phyloP scores from a whole-genome alignment of 352 stramenopile genomes.

The Blastocystis sp. region DNA sequence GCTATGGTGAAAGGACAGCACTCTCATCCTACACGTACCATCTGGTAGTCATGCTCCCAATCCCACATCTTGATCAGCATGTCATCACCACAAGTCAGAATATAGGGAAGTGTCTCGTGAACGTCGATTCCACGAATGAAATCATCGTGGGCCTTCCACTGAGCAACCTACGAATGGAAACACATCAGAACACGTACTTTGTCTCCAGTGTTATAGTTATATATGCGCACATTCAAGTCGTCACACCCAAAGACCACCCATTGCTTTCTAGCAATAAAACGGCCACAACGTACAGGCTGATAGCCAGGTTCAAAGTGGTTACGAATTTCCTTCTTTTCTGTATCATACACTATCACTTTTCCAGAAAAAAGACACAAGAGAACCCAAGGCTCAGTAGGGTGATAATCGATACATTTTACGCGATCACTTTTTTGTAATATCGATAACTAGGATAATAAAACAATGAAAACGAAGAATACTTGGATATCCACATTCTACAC shows the following conservation, averaged over 20 bases:
- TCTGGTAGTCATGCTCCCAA: constrained; percentile 66
- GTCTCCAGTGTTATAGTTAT: constrained; percentile 99
- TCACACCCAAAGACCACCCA: constrained; percentile 78
- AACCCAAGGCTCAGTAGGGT: constrained; percentile 92
- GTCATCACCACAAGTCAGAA: constrained; percentile 90
- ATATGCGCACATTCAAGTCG: constrained; percentile 85
- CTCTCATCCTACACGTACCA: neutral
- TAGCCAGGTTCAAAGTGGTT: constrained; percentile 95
- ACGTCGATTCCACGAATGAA: constrained; percentile 94
- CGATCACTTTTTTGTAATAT: constrained; percentile 77
- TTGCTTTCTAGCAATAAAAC: constrained; percentile 79
- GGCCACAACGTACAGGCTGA: constrained; percentile 83
- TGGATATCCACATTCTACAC: constrained; percentile 40
- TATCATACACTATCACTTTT: constrained; percentile 97
- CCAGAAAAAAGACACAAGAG: constrained; percentile 91
- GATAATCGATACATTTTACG: constrained; percentile 96
- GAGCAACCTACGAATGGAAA: constrained; percentile 65
- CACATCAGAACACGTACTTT: constrained; percentile 70
- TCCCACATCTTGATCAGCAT: constrained; percentile 99
- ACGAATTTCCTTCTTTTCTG: constrained; percentile 80
- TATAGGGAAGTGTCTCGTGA: constrained; percentile 87
- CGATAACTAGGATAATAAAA: neutral
- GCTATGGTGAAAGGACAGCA: neutral
- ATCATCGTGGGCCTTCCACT: constrained; percentile 92
- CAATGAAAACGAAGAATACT: neutral